Evolutionary conservation across 2,329 filamentous ascomycete genomes (phyloP).

Genomic region (Aspergillus glaucus): DNA sequence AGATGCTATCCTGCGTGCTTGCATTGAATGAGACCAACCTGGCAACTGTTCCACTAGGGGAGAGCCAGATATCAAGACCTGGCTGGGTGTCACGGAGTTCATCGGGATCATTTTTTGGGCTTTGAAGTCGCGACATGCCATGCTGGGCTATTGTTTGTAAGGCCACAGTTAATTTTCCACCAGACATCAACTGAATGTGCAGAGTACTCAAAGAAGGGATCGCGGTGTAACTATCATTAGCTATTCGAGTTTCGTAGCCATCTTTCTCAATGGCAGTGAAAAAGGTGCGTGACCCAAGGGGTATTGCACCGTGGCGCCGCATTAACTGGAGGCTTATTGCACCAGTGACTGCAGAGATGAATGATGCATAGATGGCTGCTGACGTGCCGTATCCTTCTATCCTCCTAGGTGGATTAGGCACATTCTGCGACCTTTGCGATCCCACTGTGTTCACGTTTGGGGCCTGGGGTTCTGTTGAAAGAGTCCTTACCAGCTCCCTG

Average conservation of each 20-base stretch:
- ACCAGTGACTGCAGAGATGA: conserved; percentile 35
- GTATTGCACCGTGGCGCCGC: conserved; percentile 30
- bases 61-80: conserved; percentile 35
- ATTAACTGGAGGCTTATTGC: conserved; percentile 32
- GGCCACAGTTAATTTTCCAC: conserved; percentile 32
- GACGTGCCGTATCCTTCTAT: conserved; percentile 26
- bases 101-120: conserved; percentile 11
- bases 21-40: conserved; percentile 24
- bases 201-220: conserved; percentile 30
- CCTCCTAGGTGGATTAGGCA: conserved; percentile 18
- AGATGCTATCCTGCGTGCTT: conserved; percentile 13
- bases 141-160: conserved; percentile 31
- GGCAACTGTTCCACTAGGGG: conserved; percentile 33
- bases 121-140: conserved; percentile 29
- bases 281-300: conserved; percentile 35
- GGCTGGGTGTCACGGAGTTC: conserved; percentile 14
- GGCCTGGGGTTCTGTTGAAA: conserved; percentile 25
- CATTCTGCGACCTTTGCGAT: conserved; percentile 19
- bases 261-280: conserved; percentile 30
- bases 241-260: conserved; percentile 23
- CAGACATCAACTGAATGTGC: conserved; percentile 30
- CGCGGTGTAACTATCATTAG: conserved; percentile 20
- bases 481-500: conserved; percentile 29
- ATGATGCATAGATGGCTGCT: conserved; percentile 33
- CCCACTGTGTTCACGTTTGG: conserved; percentile 13